Evolutionary conservation across 371 early-diverging fungal species (phyloP), one percentile per base, ranked within the genome.

Genomic region (Circinella minor): DNA sequence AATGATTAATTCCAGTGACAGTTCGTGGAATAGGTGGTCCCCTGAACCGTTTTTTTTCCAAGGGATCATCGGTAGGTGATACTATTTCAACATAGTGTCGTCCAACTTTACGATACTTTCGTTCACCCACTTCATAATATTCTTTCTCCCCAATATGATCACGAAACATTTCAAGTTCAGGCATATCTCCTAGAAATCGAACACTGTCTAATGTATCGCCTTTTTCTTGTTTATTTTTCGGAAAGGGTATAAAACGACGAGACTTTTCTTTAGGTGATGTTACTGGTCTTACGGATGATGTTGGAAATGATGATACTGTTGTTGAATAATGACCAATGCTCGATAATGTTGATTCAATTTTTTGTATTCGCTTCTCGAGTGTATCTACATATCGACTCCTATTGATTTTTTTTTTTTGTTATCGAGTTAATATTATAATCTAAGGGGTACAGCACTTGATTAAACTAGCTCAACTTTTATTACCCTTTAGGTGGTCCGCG

Each of bases 301-400:
- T 15, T 36, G 43, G 14, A 36, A 49, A n/a, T 18, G 34, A 36
- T 49, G 36, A 20, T 27, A 46, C 15, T 38, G 49, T 27, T 13
- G 20, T 48, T 4, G n/a, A 54, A 18, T 51, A 54, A 3, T 51
- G 57, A 7, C 59, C 34, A 63, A 11, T 20, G 27, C 46, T 48
- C 55, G 36, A 51, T 36, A 70, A 48, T 5, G 62, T 49, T 6
- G 36, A 46, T 69, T 84, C 84, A 10, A 84, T 80, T 18, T 70
- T 76, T 67, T 75, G 67, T 36, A 84, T 79, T 47, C 84, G 74
- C 49, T 80, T 80, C 67, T 84, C 84, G 37, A 84, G 69, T 20
- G 81, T 80, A 59, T 81, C 84, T 34, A 84, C 79, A 55, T 81
- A 81, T 11, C 83, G 78, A 61, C n/a, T 37, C n/a, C 36, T 51